Percentiles rank a stretch among this genome's conserved stretches.
phyloP scores from a whole-genome alignment of 495 filamentous ascomycete species.

The Penicillium cosmopolitanum region DNA sequence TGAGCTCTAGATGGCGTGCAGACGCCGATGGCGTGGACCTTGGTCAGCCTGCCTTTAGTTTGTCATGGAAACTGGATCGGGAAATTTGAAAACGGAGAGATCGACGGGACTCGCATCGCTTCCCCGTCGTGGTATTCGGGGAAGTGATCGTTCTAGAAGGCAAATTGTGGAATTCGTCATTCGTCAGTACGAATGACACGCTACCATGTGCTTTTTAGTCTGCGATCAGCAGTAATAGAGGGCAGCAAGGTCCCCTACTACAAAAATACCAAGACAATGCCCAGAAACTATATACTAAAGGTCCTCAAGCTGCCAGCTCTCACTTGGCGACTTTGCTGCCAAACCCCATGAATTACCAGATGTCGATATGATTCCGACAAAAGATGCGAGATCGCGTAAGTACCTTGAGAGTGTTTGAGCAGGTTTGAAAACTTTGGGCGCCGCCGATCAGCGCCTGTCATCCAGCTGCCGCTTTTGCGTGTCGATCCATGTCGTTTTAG shows the following conservation, averaged over 20 bases:
- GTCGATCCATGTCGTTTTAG: slow-evolving; percentile 18
- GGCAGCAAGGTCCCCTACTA: slow-evolving; percentile 4
- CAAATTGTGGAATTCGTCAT: slow-evolving; percentile 3
- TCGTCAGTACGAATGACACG: not conserved
- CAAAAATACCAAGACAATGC: slow-evolving; percentile 5
- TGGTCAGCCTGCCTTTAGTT: slow-evolving; percentile 5
- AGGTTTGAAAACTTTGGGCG: slow-evolving; percentile 28
- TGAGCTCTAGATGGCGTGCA: not conserved
- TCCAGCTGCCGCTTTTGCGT: slow-evolving; percentile 7
- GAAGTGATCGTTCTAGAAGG: slow-evolving; percentile 14
- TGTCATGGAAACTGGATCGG: slow-evolving; percentile 8
- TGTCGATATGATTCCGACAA: not conserved
- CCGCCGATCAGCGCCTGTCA: slow-evolving; percentile 29
- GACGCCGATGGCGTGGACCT: not conserved
- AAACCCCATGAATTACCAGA: not conserved
- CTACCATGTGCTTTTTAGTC: not conserved
- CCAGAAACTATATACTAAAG: slow-evolving; percentile 4
- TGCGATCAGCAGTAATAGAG: not conserved
- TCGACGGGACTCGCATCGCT: slow-evolving; percentile 11
- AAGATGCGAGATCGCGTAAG: slow-evolving; percentile 10
- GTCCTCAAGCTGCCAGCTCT: not conserved
- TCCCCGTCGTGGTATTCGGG: slow-evolving; percentile 15
- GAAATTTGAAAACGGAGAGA: slow-evolving; percentile 24
- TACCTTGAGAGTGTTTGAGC: slow-evolving; percentile 48
- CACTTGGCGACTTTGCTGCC: not conserved